Evolutionary conservation across 1,139 yeast species (phyloP).

Genomic region (Debaryomyces udenii): DNA sequence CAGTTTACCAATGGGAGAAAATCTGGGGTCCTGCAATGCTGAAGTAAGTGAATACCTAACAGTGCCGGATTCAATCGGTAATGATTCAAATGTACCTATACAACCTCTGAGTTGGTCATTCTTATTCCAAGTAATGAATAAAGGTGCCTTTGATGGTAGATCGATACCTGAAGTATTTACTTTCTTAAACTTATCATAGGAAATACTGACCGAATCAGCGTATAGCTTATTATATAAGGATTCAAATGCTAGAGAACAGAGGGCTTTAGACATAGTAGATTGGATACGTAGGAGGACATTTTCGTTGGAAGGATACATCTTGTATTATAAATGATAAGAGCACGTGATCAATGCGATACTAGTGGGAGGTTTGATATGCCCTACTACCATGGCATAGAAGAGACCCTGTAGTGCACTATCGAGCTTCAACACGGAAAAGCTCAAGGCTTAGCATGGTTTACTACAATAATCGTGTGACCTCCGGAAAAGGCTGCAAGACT

Average conservation of each 20-base stretch:
- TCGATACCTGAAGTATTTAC: slow-evolving; percentile 20
- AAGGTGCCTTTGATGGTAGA: slow-evolving; percentile 53
- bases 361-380: too few relatives aligned
- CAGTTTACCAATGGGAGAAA: slow-evolving; percentile 57
- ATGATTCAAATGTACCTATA: slow-evolving; percentile 76
- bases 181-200: slow-evolving; percentile 19
- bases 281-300: not conserved
- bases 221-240: slow-evolving; percentile 28
- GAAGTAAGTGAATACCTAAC: slow-evolving; percentile 65
- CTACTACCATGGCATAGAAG: not conserved
- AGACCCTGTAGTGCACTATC: not conserved
- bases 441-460: too few relatives aligned
- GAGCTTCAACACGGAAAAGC: too few relatives aligned
- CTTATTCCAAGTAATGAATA: slow-evolving; percentile 88
- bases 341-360: slow-evolving; percentile 1
- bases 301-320: not conserved
- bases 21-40: slow-evolving; percentile 76
- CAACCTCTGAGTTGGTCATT: slow-evolving; percentile 74
- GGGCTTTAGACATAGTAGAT: slow-evolving; percentile 35
- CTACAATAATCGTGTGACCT: too few relatives aligned
- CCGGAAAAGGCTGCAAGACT: too few relatives aligned
- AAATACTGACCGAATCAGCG: slow-evolving; percentile 17
- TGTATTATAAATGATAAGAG: slow-evolving; percentile 1
- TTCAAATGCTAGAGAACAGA: slow-evolving; percentile 46
- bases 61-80: slow-evolving; percentile 58